Evolutionary conservation across 768 basidiomycete species (phyloP), one percentile per base, ranked within the genome.

Genomic region (Hirschioporus abietinus): DNA sequence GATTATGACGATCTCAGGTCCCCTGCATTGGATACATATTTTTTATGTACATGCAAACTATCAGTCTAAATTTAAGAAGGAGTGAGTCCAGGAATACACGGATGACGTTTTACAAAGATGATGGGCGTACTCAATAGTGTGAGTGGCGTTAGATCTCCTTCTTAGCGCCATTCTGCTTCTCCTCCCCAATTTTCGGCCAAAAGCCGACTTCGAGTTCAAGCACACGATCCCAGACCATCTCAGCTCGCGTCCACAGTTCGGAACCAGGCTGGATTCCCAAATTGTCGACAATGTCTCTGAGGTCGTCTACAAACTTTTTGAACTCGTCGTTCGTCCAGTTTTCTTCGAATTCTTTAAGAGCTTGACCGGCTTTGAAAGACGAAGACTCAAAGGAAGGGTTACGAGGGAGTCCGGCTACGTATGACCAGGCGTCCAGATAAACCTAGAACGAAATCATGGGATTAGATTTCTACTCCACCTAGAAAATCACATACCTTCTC

Each of bases 401-500:
- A 24, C 35, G 67, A 20, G 2, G 68, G 42, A 69, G 60, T 4
- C 60, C n/a, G 25, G 68, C 66, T 42, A 88, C 86, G 64, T 77
- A 76, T 0, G 80, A 79, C 91, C 91, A 92, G 2, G 89, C 85
- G 63, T 88, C 85, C 27, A 90, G 78, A 72, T 92, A 91, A 26
- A 88, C 80, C 91, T 92, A 18, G n/a, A n/a, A 35, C 34, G 26
- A 60, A 17, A 59, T 27, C 27, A n/a, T 30, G 36, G 26, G 35
- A 66, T 34, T 1, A 62, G 30, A 26, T 23, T 10, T 58, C 34
- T 7, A 23, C n/a, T 23, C 24, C 58, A 52, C 20, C 1, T 1
- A 52, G 3, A 5, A 5, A 65, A 65, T 24, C 65, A 67, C 75
- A 24, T 58, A 90, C 90, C 78, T 84, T 82, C 73, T 92, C 91